Evolutionary conservation across 257 asterid species (phyloP), one percentile per base, ranked within the genome.

Genomic region (Gentiana macrophylla): DNA sequence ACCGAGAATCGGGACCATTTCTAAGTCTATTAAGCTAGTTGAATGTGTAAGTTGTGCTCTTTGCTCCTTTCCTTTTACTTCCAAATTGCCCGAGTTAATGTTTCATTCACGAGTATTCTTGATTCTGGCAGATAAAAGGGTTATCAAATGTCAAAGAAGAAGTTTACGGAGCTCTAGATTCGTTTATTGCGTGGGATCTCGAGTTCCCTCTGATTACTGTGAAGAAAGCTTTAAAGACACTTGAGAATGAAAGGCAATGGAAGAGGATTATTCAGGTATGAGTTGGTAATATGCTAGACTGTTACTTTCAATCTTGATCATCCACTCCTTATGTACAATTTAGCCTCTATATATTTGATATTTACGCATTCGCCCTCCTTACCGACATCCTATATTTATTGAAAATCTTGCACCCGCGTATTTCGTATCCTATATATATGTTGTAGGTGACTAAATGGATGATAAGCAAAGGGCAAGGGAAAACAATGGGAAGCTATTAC

Each of bases 401-500:
- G 24, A 24, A 24, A 24, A 24, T 24, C 24, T 24, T 24, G 24
- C 24, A 24, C 24, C 24, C 24, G 24, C 24, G 24, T 24, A 24
- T 24, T 24, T 24, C 1, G 24, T 24, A 24, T 24, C 24, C 24
- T 24, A 24, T 24, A 24, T 24, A 7, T 53, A 57, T 33, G 34
- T 4, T 56, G 52, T 59, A 84, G 98, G 82, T 91, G 56, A 78
- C 95, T 6, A 91, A 91, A 72, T 91, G 96, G 98, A 87, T 87
- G 96, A 65, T 91, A 60, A 91, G 94, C 74, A 87, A 91, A 73
- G 98, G 98, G 5, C 96, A 91, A 78, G 96, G 95, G 70, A 75
- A 86, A 77, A 91, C 97, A 60, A 91, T 87, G 98, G 98, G 98
- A 64, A 91, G 81, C 75, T 91, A 91, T 72, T 84, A 77, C 78